phyloP scores from a whole-genome alignment of 1,139 yeast species.

The Nakaseomyces glabratus region DNA sequence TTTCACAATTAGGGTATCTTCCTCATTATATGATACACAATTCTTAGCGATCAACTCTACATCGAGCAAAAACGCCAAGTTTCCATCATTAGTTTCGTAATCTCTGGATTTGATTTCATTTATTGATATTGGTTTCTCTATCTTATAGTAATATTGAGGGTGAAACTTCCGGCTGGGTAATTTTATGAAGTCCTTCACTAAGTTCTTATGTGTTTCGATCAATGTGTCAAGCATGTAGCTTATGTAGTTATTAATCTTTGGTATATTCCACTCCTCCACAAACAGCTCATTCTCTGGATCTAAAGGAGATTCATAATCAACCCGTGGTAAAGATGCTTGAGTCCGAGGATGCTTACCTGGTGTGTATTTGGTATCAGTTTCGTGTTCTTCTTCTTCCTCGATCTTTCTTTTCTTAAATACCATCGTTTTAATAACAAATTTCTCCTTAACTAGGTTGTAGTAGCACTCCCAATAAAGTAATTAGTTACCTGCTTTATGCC shows the following conservation, averaged over 20 bases:
- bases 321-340: constrained; percentile 17
- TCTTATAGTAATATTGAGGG: constrained; percentile 72
- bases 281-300: constrained; percentile 27
- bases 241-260: constrained; percentile 28
- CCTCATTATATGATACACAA: constrained; percentile 54
- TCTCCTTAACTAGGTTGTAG: no score
- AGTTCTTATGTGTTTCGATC: constrained; percentile 28
- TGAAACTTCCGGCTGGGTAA: constrained; percentile 67
- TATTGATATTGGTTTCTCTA: constrained; percentile 57
- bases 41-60: constrained; percentile 49
- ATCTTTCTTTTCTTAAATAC: constrained; percentile 24
- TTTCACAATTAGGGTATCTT: constrained; percentile 51
- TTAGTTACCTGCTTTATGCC: no score
- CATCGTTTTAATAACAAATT: no score
- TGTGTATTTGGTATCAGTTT: constrained; percentile 15
- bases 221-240: constrained; percentile 29
- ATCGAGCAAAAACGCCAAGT: constrained; percentile 39
- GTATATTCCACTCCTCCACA: constrained; percentile 28
- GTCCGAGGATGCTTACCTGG: constrained; percentile 30
- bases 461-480: no score
- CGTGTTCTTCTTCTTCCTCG: constrained; percentile 14
- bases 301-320: constrained; percentile 25
- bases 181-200: constrained; percentile 51
- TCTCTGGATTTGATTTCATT: constrained; percentile 48
- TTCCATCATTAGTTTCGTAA: constrained; percentile 33